Evolutionary conservation across 164 flowering plant genomes (phyloP).

Genomic region (Taxillus chinensis): DNA sequence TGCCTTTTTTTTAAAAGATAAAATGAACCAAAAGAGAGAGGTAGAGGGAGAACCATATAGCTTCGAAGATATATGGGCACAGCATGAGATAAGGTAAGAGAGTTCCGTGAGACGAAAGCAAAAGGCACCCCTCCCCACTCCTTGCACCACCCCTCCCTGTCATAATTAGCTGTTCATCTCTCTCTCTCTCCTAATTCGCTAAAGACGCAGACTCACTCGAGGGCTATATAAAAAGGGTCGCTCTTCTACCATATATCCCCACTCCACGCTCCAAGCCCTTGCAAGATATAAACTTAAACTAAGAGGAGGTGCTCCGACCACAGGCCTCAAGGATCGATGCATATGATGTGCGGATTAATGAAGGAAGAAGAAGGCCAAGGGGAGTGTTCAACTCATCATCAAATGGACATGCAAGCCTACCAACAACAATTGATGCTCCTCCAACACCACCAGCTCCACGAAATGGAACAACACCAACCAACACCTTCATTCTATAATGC

Average conservation of each 20-base stretch:
- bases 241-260: neutral
- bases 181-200: slow-evolving; percentile 13
- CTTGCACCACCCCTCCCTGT: too few relatives aligned
- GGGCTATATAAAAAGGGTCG: slow-evolving; percentile 22
- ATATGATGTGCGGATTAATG: slow-evolving; percentile 15
- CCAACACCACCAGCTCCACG: slow-evolving; percentile 15
- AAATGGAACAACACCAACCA: slow-evolving; percentile 20
- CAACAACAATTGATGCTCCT: slow-evolving; percentile 38
- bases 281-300: neutral
- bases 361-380: slow-evolving; percentile 37
- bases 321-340: slow-evolving; percentile 13
- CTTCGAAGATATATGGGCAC: slow-evolving; percentile 15
- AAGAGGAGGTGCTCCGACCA: slow-evolving; percentile 29
- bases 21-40: neutral
- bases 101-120: slow-evolving; percentile 84
- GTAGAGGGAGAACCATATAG: slow-evolving; percentile 1
- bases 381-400: slow-evolving; percentile 19
- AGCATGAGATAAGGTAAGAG: slow-evolving; percentile 15
- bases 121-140: slow-evolving; percentile 25
- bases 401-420: slow-evolving; percentile 15
- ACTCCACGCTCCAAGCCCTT: slow-evolving; percentile 1
- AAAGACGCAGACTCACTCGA: slow-evolving; percentile 11
- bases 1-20: too few relatives aligned
- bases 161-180: neutral
- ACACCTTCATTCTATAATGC: neutral